Evolutionary conservation across 1,284 basidiomycete genomes (phyloP).

Genomic region (Ganoderma lingzhi): DNA sequence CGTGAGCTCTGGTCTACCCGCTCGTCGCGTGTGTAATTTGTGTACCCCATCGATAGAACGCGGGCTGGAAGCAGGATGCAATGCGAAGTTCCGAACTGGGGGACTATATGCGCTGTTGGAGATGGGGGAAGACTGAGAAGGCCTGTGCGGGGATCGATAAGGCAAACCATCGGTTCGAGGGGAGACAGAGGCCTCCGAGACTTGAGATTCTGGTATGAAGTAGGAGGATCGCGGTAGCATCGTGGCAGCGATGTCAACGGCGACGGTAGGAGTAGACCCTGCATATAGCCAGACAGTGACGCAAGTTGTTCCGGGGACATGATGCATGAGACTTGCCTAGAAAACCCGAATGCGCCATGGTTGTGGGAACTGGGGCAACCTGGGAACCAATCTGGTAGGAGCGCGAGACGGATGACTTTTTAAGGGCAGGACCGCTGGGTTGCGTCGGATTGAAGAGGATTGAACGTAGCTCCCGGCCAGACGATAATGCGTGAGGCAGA

Average conservation of each 20-base stretch:
- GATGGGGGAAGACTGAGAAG: slow-evolving; percentile 8
- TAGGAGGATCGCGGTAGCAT: neutral
- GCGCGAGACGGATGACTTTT: neutral
- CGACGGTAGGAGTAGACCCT: neutral
- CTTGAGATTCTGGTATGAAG: slow-evolving; percentile 2
- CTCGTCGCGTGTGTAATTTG: no score
- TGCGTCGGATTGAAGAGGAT: slow-evolving; percentile 12
- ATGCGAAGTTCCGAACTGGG: no score
- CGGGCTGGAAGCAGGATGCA: neutral
- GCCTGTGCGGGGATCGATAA: neutral
- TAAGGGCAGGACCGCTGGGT: neutral
- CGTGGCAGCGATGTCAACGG: neutral
- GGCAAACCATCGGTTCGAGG: neutral
- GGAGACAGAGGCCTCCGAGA: neutral
- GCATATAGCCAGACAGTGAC: neutral
- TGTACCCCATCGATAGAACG: neutral
- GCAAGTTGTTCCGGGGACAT: neutral
- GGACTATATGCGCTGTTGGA: slow-evolving; percentile 14
- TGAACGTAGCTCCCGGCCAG: slow-evolving; percentile 9
- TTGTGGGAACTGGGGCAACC: neutral
- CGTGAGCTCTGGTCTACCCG: neutral
- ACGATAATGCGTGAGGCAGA: neutral
- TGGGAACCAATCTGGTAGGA: no score
- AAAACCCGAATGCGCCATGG: neutral
- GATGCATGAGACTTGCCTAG: neutral